Percentiles rank a stretch among this genome's conserved stretches.
Evolutionary conservation across 306 rosid species (phyloP).

Genomic region (Oxytropis ochrocephala): DNA sequence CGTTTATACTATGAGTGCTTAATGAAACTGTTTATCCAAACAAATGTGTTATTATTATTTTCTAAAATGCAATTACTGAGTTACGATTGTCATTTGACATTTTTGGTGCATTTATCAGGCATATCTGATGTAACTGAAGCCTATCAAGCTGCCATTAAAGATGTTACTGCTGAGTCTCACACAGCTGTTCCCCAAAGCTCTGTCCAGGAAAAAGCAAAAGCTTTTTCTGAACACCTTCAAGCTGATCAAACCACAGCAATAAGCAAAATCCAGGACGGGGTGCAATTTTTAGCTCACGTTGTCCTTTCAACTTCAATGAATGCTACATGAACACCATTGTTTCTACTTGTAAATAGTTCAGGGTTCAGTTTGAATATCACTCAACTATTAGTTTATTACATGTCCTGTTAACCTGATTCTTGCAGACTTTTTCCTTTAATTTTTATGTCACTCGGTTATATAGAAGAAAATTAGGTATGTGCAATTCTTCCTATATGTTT

Average conservation of each 20-base stretch:
- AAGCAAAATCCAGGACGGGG: constrained; percentile 79
- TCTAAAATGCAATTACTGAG: not conserved
- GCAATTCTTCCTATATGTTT: not conserved
- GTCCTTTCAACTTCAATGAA: constrained; percentile 75
- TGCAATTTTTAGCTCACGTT: constrained; percentile 69
- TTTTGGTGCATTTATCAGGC: constrained; percentile 43
- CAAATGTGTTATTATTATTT: not conserved
- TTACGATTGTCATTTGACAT: not conserved
- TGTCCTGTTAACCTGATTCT: too few relatives aligned
- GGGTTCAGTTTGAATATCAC: constrained; percentile 5
- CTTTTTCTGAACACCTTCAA: constrained; percentile 56
- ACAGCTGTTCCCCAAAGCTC: constrained; percentile 42
- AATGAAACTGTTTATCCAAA: too few relatives aligned
- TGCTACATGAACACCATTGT: constrained; percentile 37
- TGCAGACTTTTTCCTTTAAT: not conserved
- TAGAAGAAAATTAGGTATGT: not conserved
- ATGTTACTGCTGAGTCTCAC: constrained; percentile 50
- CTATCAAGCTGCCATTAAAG: constrained; percentile 74
- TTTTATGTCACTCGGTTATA: not conserved
- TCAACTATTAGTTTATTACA: not conserved
- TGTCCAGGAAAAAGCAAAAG: constrained; percentile 61
- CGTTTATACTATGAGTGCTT: too few relatives aligned
- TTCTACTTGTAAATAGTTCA: constrained; percentile 24
- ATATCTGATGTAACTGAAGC: constrained; percentile 86
- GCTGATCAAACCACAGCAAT: constrained; percentile 68